Percentiles rank a stretch among this genome's conserved stretches.
Evolutionary conservation across 495 filamentous ascomycete species (phyloP).

Genomic region (Tuber aestivum): DNA sequence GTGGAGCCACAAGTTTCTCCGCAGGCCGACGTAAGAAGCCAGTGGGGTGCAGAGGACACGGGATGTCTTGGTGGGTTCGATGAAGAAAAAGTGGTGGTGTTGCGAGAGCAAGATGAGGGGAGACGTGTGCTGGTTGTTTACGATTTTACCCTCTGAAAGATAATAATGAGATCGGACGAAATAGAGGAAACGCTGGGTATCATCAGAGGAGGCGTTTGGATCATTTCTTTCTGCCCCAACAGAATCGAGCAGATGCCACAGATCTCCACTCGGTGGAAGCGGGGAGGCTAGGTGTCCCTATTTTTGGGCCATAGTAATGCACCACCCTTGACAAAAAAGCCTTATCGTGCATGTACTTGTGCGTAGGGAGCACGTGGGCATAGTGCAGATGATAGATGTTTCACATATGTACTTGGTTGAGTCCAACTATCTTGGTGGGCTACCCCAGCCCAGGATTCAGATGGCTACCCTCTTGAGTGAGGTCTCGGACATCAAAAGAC

Average conservation of each 20-base stretch:
- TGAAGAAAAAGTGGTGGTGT: slow-evolving; percentile 82
- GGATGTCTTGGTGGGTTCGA: slow-evolving; percentile 81
- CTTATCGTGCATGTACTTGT: slow-evolving; percentile 33
- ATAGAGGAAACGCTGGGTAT: slow-evolving; percentile 19
- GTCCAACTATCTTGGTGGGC: slow-evolving; percentile 30
- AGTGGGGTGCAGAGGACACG: slow-evolving; percentile 44
- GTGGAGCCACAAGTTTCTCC: slow-evolving; percentile 18
- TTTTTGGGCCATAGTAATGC: slow-evolving; percentile 27
- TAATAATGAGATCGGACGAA: slow-evolving; percentile 17
- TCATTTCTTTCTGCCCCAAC: slow-evolving; percentile 24
- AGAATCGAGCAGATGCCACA: slow-evolving; percentile 5
- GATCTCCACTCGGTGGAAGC: slow-evolving; percentile 3
- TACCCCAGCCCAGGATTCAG: slow-evolving; percentile 34
- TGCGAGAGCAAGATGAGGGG: slow-evolving; percentile 63
- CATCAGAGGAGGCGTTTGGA: slow-evolving; percentile 13
- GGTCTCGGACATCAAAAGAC: neutral
- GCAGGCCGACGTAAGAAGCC: slow-evolving; percentile 22
- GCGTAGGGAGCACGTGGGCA: slow-evolving; percentile 36
- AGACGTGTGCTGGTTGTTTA: slow-evolving; percentile 76
- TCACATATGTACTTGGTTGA: slow-evolving; percentile 22
- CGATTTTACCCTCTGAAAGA: slow-evolving; percentile 60
- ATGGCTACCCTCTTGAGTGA: slow-evolving; percentile 14
- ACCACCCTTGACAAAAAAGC: slow-evolving; percentile 17
- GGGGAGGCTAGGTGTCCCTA: slow-evolving; percentile 20
- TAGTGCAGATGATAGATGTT: slow-evolving; percentile 31